Percentiles rank a stretch among this genome's conserved stretches.
Conservation (phyloP, 2,329 filamentous ascomycete species). For the Stagonosporopsis cucurbitacearum region DNA sequence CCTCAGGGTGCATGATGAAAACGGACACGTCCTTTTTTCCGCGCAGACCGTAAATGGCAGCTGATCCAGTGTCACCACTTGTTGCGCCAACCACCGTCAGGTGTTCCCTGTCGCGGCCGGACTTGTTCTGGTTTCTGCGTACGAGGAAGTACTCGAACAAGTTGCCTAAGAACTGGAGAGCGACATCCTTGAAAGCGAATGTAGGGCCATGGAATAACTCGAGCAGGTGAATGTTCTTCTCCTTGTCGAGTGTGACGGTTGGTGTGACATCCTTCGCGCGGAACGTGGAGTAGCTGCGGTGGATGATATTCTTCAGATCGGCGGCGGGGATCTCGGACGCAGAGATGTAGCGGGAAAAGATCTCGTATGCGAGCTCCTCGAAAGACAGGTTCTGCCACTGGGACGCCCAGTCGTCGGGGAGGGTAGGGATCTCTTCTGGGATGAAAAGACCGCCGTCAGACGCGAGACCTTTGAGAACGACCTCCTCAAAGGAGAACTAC, state of each 20-base stretch:
- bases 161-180: constrained; percentile 94
- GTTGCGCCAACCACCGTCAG: constrained; percentile 52
- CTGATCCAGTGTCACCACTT: constrained; percentile 75
- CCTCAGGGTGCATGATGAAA: constrained; percentile 92
- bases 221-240: constrained; percentile 78
- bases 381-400: constrained; percentile 81
- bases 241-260: constrained; percentile 73
- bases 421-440: constrained; percentile 76
- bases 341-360: constrained; percentile 89
- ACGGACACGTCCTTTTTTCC: constrained; percentile 98
- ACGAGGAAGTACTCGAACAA: constrained; percentile 89
- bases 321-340: constrained; percentile 77
- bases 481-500: constrained; percentile 87
- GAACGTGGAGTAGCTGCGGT: constrained; percentile 88
- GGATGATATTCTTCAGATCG: constrained; percentile 83
- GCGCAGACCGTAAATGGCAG: constrained; percentile 91
- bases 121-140: constrained; percentile 73
- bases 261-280: constrained; percentile 80
- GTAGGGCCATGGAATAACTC: constrained; percentile 97
- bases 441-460: constrained; percentile 88
- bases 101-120: constrained; percentile 65
- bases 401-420: constrained; percentile 68
- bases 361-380: constrained; percentile 79
- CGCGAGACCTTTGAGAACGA: constrained; percentile 87
- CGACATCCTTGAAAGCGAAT: constrained; percentile 91